These are phyloP conservation scores for Pseudozyma sp. DNA, from an alignment of 1,284 basidiomycete species.

Conservation along the genomic window DNA sequence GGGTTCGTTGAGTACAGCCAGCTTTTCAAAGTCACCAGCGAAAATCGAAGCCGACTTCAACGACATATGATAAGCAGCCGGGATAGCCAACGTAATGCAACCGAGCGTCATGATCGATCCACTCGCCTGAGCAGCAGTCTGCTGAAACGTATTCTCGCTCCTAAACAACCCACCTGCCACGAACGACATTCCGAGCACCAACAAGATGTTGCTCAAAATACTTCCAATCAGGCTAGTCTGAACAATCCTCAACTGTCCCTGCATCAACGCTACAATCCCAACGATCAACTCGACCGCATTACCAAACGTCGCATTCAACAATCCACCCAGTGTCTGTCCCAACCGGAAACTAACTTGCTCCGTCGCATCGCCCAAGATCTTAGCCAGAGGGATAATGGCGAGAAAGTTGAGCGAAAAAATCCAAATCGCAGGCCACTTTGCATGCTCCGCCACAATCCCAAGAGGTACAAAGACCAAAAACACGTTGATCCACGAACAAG, in stretches of 20 bases:
- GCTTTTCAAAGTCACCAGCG: slow-evolving; percentile 55
- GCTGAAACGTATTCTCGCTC: slow-evolving; percentile 64
- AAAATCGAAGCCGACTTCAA: slow-evolving; percentile 60
- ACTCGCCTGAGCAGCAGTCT: slow-evolving; percentile 66
- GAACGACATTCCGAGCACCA: slow-evolving; percentile 66
- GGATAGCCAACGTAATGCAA: slow-evolving; percentile 89
- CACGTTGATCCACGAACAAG: slow-evolving; percentile 61
- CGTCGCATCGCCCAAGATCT: slow-evolving; percentile 67
- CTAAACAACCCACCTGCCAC: slow-evolving; percentile 67
- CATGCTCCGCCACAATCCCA: slow-evolving; percentile 60
- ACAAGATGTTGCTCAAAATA: slow-evolving; percentile 65
- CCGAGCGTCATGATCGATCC: slow-evolving; percentile 82
- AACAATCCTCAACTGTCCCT: slow-evolving; percentile 73
- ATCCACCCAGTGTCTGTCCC: slow-evolving; percentile 65
- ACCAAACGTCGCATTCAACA: slow-evolving; percentile 68
- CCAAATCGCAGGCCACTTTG: slow-evolving; percentile 62
- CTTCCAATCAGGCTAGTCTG: slow-evolving; percentile 66
- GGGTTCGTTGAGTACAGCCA: slow-evolving; percentile 29
- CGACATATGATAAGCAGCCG: slow-evolving; percentile 80
- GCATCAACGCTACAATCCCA: slow-evolving; percentile 80
- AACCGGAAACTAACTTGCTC: slow-evolving; percentile 64
- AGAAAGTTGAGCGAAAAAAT: slow-evolving; percentile 67
- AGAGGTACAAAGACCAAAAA: slow-evolving; percentile 68
- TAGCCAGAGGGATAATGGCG: slow-evolving; percentile 67
- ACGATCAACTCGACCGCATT: slow-evolving; percentile 69